Base-by-base conservation (phyloP, 805 yeast species). In the Starmerella vaccinii region DNA sequence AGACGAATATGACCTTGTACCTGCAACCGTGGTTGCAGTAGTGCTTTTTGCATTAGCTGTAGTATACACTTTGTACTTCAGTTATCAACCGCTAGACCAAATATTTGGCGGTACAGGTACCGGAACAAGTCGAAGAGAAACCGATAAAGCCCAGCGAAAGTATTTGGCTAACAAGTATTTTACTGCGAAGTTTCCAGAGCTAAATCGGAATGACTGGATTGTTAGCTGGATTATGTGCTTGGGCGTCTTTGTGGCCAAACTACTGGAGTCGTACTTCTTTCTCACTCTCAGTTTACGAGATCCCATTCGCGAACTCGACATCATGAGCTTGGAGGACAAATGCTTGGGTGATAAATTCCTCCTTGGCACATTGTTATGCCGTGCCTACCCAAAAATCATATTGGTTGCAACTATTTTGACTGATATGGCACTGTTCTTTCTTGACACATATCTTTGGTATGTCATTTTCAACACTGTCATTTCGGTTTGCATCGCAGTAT, bases 401-500 rank as follows among this genome's bases (percentile, higher is more conserved):
- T 65, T 85, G 16, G 61, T 62, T 0, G 65, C 82, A 52, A 71
- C 84, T 57, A 61, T 76, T 16, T 35, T 77, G 10, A 80, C 88
- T 0, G 89, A 84, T 61, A 65, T 82, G 56, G 73, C 81, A 0
- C 67, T 85, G 38, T 85, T 84, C 64, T 82, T 83, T 57, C 72
- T 85, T 49, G 95, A 85, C 58, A 84, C 95, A 0, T 85, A 85
- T 59, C 68, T 85, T 16, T 85, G 95, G 95, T 85, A 84, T 59
- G 84, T 85, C 51, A 72, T 85, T 35, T 82, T 90, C 77, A 84
- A 81, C 60, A 81, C 92, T 0, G 61, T 76, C 0, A 81, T 83
- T 50, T 84, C 94, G 0, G 81, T 84, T 5, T 73, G 80, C 49
- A 69, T 84, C 5, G 82, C 92, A 0, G 73, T 81, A 56, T 78